A percentile compares a stretch with the other conserved stretches of the same genome.
phyloP scores from a whole-genome alignment of 768 basidiomycete species.

The Tephrocybe sp. region DNA sequence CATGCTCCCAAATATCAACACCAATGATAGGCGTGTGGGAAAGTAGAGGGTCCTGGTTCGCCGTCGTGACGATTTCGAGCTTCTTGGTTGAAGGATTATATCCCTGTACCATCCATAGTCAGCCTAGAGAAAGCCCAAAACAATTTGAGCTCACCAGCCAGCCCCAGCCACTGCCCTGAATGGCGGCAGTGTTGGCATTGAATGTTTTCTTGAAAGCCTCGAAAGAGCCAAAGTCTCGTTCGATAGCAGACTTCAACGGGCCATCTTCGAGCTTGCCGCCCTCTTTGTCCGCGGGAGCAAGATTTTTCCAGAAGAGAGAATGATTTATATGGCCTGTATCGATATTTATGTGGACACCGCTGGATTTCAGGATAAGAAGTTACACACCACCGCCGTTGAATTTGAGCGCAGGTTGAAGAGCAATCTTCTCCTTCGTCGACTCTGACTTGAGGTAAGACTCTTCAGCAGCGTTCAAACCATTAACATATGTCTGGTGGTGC shows the following conservation, averaged over 20 bases:
- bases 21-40: conserved; percentile 89
- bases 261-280: conserved; percentile 70
- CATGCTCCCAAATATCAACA: conserved; percentile 97
- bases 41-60: conserved; percentile 92
- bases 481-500: conserved; percentile 93
- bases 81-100: conserved; percentile 64
- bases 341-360: not conserved
- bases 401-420: conserved; percentile 88
- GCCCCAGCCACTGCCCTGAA: conserved; percentile 99
- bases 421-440: conserved; percentile 75
- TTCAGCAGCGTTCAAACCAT: conserved; percentile 91
- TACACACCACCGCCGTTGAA: conserved; percentile 92
- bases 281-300: conserved; percentile 67
- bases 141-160: conserved; percentile 69
- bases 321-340: conserved; percentile 86
- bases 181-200: conserved; percentile 84
- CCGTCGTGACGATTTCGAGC: conserved; percentile 89
- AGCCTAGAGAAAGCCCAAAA: not conserved
- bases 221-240: conserved; percentile 83
- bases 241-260: conserved; percentile 72
- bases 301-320: conserved; percentile 96
- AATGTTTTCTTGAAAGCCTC: conserved; percentile 85
- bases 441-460: conserved; percentile 69
- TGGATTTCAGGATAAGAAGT: not conserved
- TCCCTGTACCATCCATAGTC: conserved; percentile 58